Evolutionary conservation across 2,329 filamentous ascomycete genomes (phyloP).

Genomic region (Cladosporium oxysporum): DNA sequence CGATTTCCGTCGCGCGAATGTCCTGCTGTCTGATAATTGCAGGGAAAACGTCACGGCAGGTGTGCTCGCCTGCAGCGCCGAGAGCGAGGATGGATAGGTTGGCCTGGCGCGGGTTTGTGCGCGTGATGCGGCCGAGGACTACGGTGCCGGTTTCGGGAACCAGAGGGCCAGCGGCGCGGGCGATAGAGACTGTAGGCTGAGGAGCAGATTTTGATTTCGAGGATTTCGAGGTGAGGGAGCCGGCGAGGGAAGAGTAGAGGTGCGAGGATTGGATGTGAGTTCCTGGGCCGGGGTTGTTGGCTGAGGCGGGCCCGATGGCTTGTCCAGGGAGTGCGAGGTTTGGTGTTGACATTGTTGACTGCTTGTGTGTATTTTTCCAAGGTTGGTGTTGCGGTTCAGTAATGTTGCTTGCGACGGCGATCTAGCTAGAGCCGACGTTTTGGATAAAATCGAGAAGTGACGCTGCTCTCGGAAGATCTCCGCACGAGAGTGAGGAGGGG

Average conservation of each 20-base stretch:
- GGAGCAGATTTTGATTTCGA: constrained; percentile 57
- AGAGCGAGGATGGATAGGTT: constrained; percentile 85
- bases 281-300: constrained; percentile 74
- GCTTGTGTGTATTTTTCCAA: neutral
- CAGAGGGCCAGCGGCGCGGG: constrained; percentile 63
- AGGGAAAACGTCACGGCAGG: constrained; percentile 34
- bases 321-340: constrained; percentile 76
- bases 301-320: constrained; percentile 66
- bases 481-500: neutral
- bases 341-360: constrained; percentile 13
- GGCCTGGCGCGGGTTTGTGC: constrained; percentile 82
- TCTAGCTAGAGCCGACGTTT: neutral
- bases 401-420: neutral
- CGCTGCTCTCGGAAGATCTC: neutral
- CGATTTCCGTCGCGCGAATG: constrained; percentile 92
- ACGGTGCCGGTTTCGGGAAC: constrained; percentile 81
- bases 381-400: neutral
- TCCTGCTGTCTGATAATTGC: constrained; percentile 63
- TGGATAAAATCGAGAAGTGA: constrained; percentile 5
- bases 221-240: constrained; percentile 50
- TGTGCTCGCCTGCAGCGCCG: constrained; percentile 49
- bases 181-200: constrained; percentile 42
- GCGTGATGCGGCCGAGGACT: constrained; percentile 82
- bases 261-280: constrained; percentile 77
- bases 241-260: constrained; percentile 81